Conservation (phyloP, 1,284 basidiomycete species). For the Pseudomicrostroma phylloplanum region DNA sequence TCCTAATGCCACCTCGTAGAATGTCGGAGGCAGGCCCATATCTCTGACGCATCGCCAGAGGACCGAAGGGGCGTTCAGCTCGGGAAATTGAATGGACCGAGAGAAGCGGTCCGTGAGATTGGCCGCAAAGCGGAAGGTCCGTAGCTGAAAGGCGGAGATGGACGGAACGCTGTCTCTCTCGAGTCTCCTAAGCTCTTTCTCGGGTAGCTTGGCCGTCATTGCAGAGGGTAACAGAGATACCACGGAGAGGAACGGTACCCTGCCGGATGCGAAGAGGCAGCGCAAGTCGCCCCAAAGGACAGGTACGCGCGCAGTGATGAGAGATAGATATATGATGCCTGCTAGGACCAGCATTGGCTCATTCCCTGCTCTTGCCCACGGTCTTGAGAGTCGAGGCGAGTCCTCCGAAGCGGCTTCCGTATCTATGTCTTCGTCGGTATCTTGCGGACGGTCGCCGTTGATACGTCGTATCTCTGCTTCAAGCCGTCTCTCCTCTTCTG, state of each 20-base stretch:
- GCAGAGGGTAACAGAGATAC: conserved; percentile 61
- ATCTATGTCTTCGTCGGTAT: not conserved
- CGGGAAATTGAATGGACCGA: conserved; percentile 63
- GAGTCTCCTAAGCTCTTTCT: not conserved
- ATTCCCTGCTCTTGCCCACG: not conserved
- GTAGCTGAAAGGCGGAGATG: conserved; percentile 59
- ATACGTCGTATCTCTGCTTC: not conserved
- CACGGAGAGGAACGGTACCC: conserved; percentile 78
- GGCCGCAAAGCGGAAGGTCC: conserved; percentile 62
- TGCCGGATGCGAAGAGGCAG: conserved; percentile 49
- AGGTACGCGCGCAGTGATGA: conserved; percentile 32
- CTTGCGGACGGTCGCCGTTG: not conserved
- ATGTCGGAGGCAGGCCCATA: conserved; percentile 67
- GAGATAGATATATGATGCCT: conserved; percentile 32
- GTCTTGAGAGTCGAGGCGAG: not conserved
- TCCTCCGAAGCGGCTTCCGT: not conserved
- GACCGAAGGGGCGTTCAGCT: conserved; percentile 69
- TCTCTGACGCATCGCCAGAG: conserved; percentile 70
- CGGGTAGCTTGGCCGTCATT: conserved; percentile 66
- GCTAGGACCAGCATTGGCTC: conserved; percentile 1
- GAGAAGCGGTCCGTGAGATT: conserved; percentile 56
- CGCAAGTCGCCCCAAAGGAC: conserved; percentile 20
- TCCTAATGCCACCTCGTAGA: conserved; percentile 29
- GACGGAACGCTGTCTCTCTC: conserved; percentile 15
- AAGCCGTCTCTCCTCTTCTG: conserved; percentile 4